These are phyloP conservation scores for Lobulomyces angularis DNA, from an alignment of 192 early-diverging fungal genomes.

Conservation along the genomic window DNA sequence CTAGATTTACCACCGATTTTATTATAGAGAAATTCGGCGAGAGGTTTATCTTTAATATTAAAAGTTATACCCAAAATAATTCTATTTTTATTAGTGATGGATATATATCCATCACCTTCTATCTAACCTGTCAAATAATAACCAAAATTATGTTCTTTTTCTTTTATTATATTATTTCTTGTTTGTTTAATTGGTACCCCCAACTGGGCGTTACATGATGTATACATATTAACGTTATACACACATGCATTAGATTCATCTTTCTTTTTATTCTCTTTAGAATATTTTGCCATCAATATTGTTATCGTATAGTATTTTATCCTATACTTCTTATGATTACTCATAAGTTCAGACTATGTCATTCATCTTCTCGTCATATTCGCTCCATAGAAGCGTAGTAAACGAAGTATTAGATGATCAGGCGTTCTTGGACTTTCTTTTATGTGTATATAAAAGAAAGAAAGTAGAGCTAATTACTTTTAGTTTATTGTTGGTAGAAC, in stretches of 20 bases:
- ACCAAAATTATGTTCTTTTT: conserved; percentile 13
- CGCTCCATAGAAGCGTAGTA: too few species aligned
- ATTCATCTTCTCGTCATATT: too few species aligned
- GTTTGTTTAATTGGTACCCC: conserved; percentile 10
- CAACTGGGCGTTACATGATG: background rate
- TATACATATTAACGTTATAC: background rate
- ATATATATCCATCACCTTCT: conserved; percentile 22
- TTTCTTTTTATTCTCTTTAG: conserved; percentile 20
- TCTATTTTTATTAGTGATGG: conserved; percentile 18
- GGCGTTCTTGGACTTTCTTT: too few species aligned
- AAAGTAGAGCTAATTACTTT: too few species aligned
- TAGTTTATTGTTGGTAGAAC: too few species aligned
- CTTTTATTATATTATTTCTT: conserved; percentile 11
- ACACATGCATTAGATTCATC: conserved; percentile 6
- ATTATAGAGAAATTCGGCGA: conserved; percentile 19
- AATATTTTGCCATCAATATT: too few species aligned
- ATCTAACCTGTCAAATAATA: conserved; percentile 26
- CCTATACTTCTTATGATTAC: too few species aligned
- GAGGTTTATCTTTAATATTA: conserved; percentile 26
- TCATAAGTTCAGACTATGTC: too few species aligned
- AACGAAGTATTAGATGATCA: too few species aligned
- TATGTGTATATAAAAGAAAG: too few species aligned
- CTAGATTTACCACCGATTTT: conserved; percentile 15
- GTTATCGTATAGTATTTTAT: too few species aligned
- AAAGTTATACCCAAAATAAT: conserved; percentile 19